phyloP scores from a whole-genome alignment of 805 yeast species.

The Ascoidea tarda region DNA sequence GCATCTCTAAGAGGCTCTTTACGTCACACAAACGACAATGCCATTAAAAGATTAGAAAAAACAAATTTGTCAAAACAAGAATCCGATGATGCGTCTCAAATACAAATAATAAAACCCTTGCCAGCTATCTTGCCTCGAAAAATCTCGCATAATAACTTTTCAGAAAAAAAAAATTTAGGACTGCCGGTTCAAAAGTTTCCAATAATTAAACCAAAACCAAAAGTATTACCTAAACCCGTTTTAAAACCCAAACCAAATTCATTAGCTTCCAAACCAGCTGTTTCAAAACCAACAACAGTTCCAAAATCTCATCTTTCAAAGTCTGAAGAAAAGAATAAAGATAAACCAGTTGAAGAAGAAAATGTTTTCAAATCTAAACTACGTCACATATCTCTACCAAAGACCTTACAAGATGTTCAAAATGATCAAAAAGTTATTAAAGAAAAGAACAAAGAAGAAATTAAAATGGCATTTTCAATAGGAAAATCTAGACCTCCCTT shows the following conservation, averaged over 20 bases:
- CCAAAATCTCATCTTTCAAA: conserved; percentile 1
- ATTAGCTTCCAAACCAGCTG: conserved; percentile 18
- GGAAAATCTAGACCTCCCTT: too few species aligned
- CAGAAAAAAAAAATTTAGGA: too few species aligned
- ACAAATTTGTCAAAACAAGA: not conserved
- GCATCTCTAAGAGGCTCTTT: conserved; percentile 9
- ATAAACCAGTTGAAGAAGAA: too few species aligned
- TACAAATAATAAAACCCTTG: too few species aligned
- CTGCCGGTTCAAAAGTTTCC: too few species aligned
- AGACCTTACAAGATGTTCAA: not conserved
- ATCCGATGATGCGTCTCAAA: not conserved
- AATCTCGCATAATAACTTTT: too few species aligned
- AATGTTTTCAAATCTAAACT: not conserved
- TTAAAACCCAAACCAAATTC: not conserved
- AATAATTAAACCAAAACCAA: not conserved
- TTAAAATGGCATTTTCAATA: too few species aligned
- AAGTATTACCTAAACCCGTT: not conserved
- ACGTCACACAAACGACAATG: not conserved
- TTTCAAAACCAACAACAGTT: conserved; percentile 12
- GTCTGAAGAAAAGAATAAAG: not conserved
- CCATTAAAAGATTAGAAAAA: not conserved
- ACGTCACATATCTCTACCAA: not conserved
- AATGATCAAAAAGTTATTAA: not conserved
- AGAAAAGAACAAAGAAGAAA: too few species aligned
- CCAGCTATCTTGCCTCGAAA: too few species aligned